Conservation (phyloP, 345 rosid species). For the Bretschneidera sinensis region DNA sequence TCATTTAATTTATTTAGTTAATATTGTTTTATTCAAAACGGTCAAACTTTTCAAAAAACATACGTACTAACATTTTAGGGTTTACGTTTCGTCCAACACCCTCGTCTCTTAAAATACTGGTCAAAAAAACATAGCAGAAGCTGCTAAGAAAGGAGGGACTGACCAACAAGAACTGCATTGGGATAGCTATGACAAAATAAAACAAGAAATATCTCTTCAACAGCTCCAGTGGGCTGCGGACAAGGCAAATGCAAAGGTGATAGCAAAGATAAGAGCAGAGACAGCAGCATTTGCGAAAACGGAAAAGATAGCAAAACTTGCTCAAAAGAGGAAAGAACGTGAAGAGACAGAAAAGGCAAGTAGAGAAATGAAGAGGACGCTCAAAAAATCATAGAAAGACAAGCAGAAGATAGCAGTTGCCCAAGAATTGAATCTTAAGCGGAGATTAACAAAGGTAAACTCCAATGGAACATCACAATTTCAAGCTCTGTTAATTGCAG, state of each 20-base stretch:
- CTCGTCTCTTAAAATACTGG: no score
- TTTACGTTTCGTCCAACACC: no score
- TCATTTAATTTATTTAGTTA: no score
- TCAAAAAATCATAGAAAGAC: constrained; percentile 24
- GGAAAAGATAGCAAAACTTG: constrained; percentile 48
- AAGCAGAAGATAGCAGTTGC: constrained; percentile 22
- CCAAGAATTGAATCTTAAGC: constrained; percentile 38
- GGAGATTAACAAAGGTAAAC: constrained; percentile 58
- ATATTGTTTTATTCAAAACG: no score
- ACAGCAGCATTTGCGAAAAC: constrained; percentile 44
- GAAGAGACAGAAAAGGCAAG: constrained; percentile 35
- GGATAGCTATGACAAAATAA: constrained; percentile 60
- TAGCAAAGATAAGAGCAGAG: constrained; percentile 38
- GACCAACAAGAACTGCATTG: constrained; percentile 58
- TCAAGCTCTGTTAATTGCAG: no score
- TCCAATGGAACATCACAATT: neutral
- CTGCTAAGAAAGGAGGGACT: constrained; percentile 64
- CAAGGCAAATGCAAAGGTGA: constrained; percentile 40
- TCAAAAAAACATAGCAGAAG: constrained; percentile 56
- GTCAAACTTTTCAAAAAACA: no score
- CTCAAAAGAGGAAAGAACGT: constrained; percentile 50
- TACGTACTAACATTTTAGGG: no score
- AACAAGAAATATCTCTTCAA: constrained; percentile 43
- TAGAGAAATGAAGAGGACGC: constrained; percentile 27
- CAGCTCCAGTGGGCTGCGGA: constrained; percentile 40